Base-by-base conservation (phyloP, 2,329 filamentous ascomycete genomes). In the Alternaria longipes region DNA sequence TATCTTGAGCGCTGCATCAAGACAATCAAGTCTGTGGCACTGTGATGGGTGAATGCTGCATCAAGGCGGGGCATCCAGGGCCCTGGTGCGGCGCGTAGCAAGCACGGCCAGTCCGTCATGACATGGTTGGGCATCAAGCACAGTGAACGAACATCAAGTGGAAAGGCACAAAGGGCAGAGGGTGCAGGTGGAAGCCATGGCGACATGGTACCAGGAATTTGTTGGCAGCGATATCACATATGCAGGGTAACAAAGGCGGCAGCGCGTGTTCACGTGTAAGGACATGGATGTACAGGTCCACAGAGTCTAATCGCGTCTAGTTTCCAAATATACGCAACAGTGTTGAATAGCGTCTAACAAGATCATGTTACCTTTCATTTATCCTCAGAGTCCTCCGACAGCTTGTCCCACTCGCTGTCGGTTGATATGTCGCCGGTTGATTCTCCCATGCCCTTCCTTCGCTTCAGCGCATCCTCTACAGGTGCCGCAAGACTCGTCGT, bases 321-420 rank as follows among this genome's bases (percentile, higher is more conserved):
- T 52, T 45, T 60, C 45, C 59, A 61, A 54, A 56, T 34, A 40
- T 59, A 61, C 38, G 32, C 22, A 38, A 50, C n/a, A 45, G 32
- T 41, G 53, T 8, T 42, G 11, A 42, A 34, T 11, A 40, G 34
- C 56, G 32, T 63, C 62, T 59, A 65, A 34, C 18, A 50, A 49
- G 4, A 64, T 46, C 32, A 5, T 14, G 22, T 26, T 44, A 32
- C 28, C 49, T 54, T 24, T 75, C 67, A 79, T 72, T 70, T 76
- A 22, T 77, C 76, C 26, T 66, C 75, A n/a, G 75, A 76, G 49
- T 74, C 78, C 61, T 81, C 82, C 78, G 91, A 91, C 22, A 98
- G 91, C 84, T 95, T 96, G 83, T 97, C 94, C 94, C 94, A 98
- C 81, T 98, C 94, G 74, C 94, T 94, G 81, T 98, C 94, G 5